Evolutionary conservation across 2,329 filamentous ascomycete species (phyloP).

Genomic region (Aspergillus cejpii): DNA sequence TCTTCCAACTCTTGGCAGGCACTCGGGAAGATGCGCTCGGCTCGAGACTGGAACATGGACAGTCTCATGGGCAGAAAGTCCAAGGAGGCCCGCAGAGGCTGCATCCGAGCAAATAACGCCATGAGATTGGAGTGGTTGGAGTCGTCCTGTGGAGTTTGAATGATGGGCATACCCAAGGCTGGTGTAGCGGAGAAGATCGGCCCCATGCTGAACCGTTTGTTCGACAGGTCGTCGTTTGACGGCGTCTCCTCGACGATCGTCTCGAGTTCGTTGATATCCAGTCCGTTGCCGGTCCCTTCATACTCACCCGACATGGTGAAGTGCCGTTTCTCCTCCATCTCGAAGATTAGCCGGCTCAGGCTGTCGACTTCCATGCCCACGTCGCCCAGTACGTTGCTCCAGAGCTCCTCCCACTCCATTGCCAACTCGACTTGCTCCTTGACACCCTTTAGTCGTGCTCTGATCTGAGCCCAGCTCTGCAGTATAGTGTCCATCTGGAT

Average conservation of each 20-base stretch:
- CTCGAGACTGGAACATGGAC: conserved; percentile 74
- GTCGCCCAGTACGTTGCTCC: conserved; percentile 87
- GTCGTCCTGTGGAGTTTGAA: conserved; percentile 64
- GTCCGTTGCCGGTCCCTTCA: conserved; percentile 39
- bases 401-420: conserved; percentile 98
- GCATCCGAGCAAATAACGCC: conserved; percentile 89
- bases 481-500: conserved; percentile 85
- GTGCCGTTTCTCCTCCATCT: conserved; percentile 95
- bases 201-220: conserved; percentile 63
- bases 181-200: conserved; percentile 50
- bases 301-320: conserved; percentile 63
- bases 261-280: conserved; percentile 82
- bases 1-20: conserved; percentile 83
- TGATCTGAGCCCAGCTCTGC: conserved; percentile 76
- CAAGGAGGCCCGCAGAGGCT: conserved; percentile 82
- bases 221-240: conserved; percentile 47
- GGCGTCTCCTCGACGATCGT: conserved; percentile 89
- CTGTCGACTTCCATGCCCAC: conserved; percentile 84
- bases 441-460: conserved; percentile 66
- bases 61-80: conserved; percentile 95
- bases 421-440: conserved; percentile 91
- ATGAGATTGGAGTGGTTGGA: conserved; percentile 79
- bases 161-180: conserved; percentile 35
- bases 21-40: conserved; percentile 72
- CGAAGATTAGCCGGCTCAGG: conserved; percentile 74